These are phyloP conservation scores for Colletotrichum sp. DNA, from an alignment of 2,329 filamentous ascomycete genomes.

Conservation along the genomic window DNA sequence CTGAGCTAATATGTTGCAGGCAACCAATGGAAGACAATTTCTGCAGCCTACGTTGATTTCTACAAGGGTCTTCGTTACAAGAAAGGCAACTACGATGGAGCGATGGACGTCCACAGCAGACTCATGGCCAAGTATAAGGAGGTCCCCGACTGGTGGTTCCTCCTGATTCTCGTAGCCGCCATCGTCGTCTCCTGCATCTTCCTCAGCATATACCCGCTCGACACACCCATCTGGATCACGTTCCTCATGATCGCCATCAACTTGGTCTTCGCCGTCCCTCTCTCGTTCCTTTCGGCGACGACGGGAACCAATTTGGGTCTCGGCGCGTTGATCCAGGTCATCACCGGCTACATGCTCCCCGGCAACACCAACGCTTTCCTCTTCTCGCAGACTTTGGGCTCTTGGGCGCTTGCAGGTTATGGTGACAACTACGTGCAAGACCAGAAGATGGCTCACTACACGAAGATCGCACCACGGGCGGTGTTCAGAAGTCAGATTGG, in stretches of 20 bases:
- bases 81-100: slow-evolving; percentile 44
- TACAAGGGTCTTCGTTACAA: slow-evolving; percentile 42
- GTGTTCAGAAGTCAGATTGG: slow-evolving; percentile 45
- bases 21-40: slow-evolving; percentile 44
- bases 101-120: slow-evolving; percentile 46
- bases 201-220: slow-evolving; percentile 30
- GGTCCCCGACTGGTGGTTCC: slow-evolving; percentile 56
- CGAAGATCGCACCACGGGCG: slow-evolving; percentile 35
- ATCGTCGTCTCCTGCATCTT: slow-evolving; percentile 38
- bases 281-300: slow-evolving; percentile 48
- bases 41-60: slow-evolving; percentile 41
- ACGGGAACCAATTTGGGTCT: slow-evolving; percentile 48
- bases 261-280: slow-evolving; percentile 46
- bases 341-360: slow-evolving; percentile 47
- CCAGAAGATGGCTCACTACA: slow-evolving; percentile 38
- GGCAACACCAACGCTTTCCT: slow-evolving; percentile 37
- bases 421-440: slow-evolving; percentile 41
- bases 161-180: slow-evolving; percentile 39
- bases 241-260: slow-evolving; percentile 38
- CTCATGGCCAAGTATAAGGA: slow-evolving; percentile 50
- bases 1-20: not conserved
- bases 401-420: slow-evolving; percentile 44
- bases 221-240: slow-evolving; percentile 33
- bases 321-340: slow-evolving; percentile 45
- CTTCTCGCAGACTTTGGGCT: slow-evolving; percentile 19